Conservation (phyloP, 2,329 filamentous ascomycete genomes). For the Cytospora mali region DNA sequence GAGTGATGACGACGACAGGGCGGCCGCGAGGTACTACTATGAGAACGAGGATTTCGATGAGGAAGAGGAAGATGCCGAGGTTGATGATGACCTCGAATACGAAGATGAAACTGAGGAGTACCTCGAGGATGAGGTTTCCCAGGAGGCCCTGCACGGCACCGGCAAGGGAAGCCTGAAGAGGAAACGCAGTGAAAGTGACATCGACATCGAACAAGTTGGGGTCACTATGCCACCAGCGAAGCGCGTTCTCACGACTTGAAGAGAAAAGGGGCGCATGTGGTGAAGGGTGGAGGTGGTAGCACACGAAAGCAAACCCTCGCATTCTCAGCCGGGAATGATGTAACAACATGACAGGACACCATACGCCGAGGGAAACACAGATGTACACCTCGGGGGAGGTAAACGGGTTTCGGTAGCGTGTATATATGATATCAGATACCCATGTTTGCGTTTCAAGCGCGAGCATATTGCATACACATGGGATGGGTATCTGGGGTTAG, state of each 20-base stretch:
- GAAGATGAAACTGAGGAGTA: slow-evolving; percentile 35
- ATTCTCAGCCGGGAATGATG: neutral
- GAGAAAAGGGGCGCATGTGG: no score
- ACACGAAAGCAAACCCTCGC: neutral
- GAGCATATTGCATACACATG: slow-evolving; percentile 5
- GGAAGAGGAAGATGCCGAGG: slow-evolving; percentile 33
- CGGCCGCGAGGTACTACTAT: slow-evolving; percentile 32
- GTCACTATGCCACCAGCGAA: slow-evolving; percentile 11
- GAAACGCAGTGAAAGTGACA: slow-evolving; percentile 26
- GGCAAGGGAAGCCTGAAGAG: slow-evolving; percentile 28
- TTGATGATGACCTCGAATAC: slow-evolving; percentile 35
- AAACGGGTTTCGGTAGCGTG: slow-evolving; percentile 6
- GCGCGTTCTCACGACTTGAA: slow-evolving; percentile 8
- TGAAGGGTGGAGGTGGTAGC: no score
- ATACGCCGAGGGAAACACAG: neutral
- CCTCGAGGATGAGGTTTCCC: slow-evolving; percentile 32
- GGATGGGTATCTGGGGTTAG: slow-evolving; percentile 16
- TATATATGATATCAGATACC: slow-evolving; percentile 19
- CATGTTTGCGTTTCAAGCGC: slow-evolving; percentile 9
- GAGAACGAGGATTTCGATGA: slow-evolving; percentile 34
- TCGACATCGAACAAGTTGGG: slow-evolving; percentile 17
- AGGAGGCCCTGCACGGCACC: slow-evolving; percentile 30
- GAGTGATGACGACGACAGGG: slow-evolving; percentile 39
- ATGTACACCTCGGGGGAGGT: neutral
- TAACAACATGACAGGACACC: neutral